Evolutionary conservation across 106 monocot genomes (phyloP).

Genomic region (Platanthera zijinensis): DNA sequence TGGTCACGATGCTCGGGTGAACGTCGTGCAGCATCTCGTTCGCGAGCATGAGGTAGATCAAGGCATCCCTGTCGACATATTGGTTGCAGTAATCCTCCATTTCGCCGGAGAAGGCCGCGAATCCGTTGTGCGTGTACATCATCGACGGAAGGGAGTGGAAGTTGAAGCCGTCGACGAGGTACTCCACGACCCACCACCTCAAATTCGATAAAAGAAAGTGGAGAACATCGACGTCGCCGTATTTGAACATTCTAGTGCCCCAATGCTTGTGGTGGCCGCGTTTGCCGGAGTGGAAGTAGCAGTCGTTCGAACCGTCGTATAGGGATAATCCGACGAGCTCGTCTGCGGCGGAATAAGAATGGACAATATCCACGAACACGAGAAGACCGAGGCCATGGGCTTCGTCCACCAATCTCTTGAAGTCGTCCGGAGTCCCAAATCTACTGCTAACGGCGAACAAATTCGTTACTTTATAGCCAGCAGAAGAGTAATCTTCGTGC

Average conservation of each 20-base stretch:
- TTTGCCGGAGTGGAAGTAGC: constrained; percentile 79
- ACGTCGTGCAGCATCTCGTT: constrained; percentile 96
- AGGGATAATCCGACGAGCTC: constrained; percentile 85
- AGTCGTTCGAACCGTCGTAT: constrained; percentile 94
- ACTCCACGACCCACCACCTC: constrained; percentile 96
- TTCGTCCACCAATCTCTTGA: constrained; percentile 89
- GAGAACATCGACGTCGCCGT: constrained; percentile 83
- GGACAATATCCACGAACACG: constrained; percentile 86
- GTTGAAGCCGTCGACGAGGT: constrained; percentile 84
- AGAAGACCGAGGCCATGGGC: constrained; percentile 91
- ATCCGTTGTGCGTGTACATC: constrained; percentile 99
- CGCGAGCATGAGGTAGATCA: constrained; percentile 83
- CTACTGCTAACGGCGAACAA: constrained; percentile 96
- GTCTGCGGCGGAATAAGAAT: constrained; percentile 95
- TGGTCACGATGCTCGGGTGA: constrained; percentile 83
- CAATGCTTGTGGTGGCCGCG: constrained; percentile 95
- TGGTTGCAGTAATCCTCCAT: constrained; percentile 95
- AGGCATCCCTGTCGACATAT: constrained; percentile 91
- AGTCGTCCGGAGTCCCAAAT: constrained; percentile 97
- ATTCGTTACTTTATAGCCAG: constrained; percentile 97
- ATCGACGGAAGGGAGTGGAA: constrained; percentile 96
- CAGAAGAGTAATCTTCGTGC: constrained; percentile 94
- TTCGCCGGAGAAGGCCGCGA: constrained; percentile 73
- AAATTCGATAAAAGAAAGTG: constrained; percentile 96
- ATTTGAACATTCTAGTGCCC: constrained; percentile 95